Percentiles rank a stretch among this genome's conserved stretches.
Evolutionary conservation across 805 yeast species (phyloP).

Genomic region (Spencermartinsiella europaea): DNA sequence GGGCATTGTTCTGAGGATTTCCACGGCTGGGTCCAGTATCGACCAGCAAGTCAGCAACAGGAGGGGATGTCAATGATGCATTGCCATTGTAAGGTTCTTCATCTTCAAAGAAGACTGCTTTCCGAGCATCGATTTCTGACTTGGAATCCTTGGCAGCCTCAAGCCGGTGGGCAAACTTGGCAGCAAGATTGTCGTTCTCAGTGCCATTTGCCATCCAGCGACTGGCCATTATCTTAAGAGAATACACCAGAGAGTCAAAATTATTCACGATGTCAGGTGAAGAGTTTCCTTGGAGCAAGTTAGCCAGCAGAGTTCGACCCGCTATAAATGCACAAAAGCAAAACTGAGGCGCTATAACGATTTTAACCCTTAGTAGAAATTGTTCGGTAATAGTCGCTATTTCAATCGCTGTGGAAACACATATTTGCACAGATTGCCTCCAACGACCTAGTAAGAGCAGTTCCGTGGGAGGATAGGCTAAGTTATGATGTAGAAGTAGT

Average conservation of each 20-base stretch:
- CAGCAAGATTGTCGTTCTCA: conserved; percentile 4
- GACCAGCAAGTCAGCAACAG: conserved; percentile 2
- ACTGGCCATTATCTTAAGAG: neutral
- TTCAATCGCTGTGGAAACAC: conserved; percentile 9
- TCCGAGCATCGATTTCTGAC: conserved; percentile 8
- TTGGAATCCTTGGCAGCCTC: conserved; percentile 4
- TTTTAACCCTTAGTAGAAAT: conserved; percentile 3
- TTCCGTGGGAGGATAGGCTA: conserved; percentile 13
- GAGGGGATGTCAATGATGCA: conserved; percentile 7
- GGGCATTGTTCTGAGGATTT: neutral
- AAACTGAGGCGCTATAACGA: conserved; percentile 10
- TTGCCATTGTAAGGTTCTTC: neutral
- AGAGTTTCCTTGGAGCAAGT: conserved; percentile 3
- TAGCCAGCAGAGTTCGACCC: conserved; percentile 12
- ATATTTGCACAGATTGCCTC: conserved; percentile 7
- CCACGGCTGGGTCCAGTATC: neutral
- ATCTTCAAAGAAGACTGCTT: conserved; percentile 3
- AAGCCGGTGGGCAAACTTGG: conserved; percentile 7
- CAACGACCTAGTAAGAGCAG: neutral
- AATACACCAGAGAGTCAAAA: neutral
- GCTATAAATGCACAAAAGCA: conserved; percentile 11
- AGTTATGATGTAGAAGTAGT: conserved; percentile 15
- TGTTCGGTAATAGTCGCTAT: conserved; percentile 9
- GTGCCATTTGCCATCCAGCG: neutral
- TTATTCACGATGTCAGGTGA: neutral